phyloP scores from a whole-genome alignment of 345 rosid species.

The Hypericum androsaemum region DNA sequence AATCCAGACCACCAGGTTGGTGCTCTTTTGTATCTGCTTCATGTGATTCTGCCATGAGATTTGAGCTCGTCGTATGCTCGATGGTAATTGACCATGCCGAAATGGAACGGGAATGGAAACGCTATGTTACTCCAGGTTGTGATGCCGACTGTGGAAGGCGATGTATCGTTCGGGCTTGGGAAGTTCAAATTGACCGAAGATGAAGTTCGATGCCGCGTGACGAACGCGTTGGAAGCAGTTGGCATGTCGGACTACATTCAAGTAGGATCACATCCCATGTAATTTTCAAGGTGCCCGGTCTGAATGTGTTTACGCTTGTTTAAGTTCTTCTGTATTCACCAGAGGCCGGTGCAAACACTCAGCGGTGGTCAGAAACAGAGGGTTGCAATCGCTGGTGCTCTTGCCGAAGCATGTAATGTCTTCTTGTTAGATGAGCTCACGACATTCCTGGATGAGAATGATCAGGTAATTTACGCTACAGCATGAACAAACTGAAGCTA shows the following conservation, averaged over 20 bases:
- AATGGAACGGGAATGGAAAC: not conserved
- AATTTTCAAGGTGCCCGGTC: not conserved
- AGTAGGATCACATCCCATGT: constrained; percentile 22
- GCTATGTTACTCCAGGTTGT: constrained; percentile 48
- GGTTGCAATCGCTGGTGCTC: constrained; percentile 92
- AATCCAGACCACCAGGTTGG: constrained; percentile 92
- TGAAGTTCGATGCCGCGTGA: constrained; percentile 58
- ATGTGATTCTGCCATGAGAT: not conserved
- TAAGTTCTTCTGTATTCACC: constrained; percentile 15
- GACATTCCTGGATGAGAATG: constrained; percentile 74
- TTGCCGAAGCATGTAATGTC: constrained; percentile 90
- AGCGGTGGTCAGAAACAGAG: constrained; percentile 98
- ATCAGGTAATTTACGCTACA: constrained; percentile 40
- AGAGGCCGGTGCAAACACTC: constrained; percentile 93
- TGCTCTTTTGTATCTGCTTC: constrained; percentile 1
- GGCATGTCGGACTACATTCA: constrained; percentile 62
- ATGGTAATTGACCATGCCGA: not conserved
- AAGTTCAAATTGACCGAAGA: constrained; percentile 43
- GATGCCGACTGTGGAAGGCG: constrained; percentile 95
- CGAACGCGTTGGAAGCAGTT: constrained; percentile 60
- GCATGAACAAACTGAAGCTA: not conserved
- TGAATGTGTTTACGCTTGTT: not conserved
- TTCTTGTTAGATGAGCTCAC: constrained; percentile 86
- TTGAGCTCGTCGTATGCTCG: not conserved
- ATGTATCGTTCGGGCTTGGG: constrained; percentile 91